Conservation (phyloP, 2,329 filamentous ascomycete species). For the Fusarium illudens region DNA sequence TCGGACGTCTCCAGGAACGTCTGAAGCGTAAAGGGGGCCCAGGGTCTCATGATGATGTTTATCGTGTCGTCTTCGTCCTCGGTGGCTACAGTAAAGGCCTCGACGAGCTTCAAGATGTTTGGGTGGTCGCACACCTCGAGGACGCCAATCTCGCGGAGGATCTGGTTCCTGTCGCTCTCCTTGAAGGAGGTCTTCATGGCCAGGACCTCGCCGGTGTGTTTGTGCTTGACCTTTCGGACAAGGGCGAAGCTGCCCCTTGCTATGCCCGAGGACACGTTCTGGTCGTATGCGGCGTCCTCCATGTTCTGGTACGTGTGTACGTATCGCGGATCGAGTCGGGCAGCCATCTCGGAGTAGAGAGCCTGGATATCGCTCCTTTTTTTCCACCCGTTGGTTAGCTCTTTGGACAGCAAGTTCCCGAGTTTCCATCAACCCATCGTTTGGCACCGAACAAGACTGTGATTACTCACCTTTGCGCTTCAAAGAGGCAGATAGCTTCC, state of each 20-base stretch:
- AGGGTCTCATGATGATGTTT: constrained; percentile 15
- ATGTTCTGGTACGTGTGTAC: neutral
- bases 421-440: neutral
- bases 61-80: neutral
- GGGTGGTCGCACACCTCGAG: constrained; percentile 10
- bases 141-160: constrained; percentile 15
- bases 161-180: neutral
- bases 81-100: neutral
- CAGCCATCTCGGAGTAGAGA: neutral
- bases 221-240: neutral
- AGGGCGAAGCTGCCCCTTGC: neutral
- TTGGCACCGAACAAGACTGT: neutral
- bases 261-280: neutral
- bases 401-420: neutral
- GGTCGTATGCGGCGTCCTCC: neutral
- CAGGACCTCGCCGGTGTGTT: neutral
- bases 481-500: neutral
- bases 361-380: neutral
- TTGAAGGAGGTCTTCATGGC: neutral
- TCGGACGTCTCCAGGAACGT: neutral
- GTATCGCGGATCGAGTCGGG: neutral
- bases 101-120: constrained; percentile 16
- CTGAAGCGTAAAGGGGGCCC: constrained; percentile 16
- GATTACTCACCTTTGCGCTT: neutral
- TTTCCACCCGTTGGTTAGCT: neutral